Percentiles rank a stretch among this genome's conserved stretches.
These are phyloP conservation scores for Penicillium digitatum DNA, from an alignment of 2,329 filamentous ascomycete genomes.

Conservation along the genomic window DNA sequence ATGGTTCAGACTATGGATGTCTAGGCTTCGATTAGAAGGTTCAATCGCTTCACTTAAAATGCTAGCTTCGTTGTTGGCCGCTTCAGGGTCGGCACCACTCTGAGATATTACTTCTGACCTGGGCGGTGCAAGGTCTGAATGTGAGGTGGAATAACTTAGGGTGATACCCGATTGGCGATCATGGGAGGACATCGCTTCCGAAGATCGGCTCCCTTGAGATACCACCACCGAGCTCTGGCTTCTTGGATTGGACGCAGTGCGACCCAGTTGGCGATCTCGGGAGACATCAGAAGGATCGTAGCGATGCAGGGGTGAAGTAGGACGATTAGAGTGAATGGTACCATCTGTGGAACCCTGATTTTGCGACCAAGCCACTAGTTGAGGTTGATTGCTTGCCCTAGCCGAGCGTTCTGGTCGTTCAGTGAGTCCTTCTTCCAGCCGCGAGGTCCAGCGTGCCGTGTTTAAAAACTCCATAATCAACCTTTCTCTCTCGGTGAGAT, in stretches of 20 bases:
- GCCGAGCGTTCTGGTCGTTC: conserved; percentile 30
- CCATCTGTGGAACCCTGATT: conserved; percentile 31
- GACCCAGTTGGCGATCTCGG: conserved; percentile 31
- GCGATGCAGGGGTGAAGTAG: conserved; percentile 32
- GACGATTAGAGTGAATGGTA: conserved; percentile 30
- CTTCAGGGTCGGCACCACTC: conserved; percentile 18
- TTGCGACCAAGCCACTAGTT: conserved; percentile 26
- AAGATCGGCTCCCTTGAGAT: conserved; percentile 34
- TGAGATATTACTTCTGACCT: conserved; percentile 22
- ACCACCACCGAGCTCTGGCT: conserved; percentile 42
- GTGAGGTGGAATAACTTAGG: conserved; percentile 41
- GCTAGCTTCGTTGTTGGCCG: conserved; percentile 22
- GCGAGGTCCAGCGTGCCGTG: conserved; percentile 39
- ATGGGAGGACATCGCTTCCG: conserved; percentile 22
- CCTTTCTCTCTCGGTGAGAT: conserved; percentile 42
- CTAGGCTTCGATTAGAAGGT: conserved; percentile 21
- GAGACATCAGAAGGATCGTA: conserved; percentile 31
- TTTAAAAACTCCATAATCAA: conserved; percentile 44
- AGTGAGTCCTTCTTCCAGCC: conserved; percentile 30
- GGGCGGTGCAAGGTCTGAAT: conserved; percentile 36
- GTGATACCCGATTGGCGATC: conserved; percentile 35
- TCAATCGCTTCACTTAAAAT: conserved; percentile 13
- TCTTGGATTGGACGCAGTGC: conserved; percentile 31
- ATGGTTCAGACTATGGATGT: conserved; percentile 21
- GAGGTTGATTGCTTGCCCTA: conserved; percentile 28